A percentile compares a stretch with the other conserved stretches of the same genome.
phyloP scores from a whole-genome alignment of 2,329 filamentous ascomycete species.

The Laburnicola sp. region DNA sequence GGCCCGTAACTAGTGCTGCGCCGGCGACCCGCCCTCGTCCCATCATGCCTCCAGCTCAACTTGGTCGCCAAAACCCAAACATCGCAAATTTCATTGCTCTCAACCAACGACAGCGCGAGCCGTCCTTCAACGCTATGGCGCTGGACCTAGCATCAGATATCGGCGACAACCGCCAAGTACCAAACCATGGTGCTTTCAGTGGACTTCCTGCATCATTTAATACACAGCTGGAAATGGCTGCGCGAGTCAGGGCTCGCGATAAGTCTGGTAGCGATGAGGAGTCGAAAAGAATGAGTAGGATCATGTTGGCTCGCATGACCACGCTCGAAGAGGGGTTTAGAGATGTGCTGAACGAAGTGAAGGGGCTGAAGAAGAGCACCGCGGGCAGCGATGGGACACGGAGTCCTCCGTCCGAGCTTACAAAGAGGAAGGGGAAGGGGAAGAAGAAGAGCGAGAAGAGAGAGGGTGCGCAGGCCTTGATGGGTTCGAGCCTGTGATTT shows the following conservation, averaged over 20 bases:
- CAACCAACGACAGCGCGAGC: conserved; percentile 52
- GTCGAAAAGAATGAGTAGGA: conserved; percentile 59
- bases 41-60: conserved; percentile 53
- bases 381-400: conserved; percentile 35
- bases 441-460: conserved; percentile 34
- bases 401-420: conserved; percentile 31
- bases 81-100: conserved; percentile 58
- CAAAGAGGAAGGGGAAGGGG: conserved; percentile 34
- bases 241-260: conserved; percentile 27
- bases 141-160: conserved; percentile 75
- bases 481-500: conserved; percentile 34
- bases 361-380: conserved; percentile 58
- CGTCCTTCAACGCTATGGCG: conserved; percentile 65
- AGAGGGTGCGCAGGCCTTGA: conserved; percentile 23
- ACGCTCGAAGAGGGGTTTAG: conserved; percentile 88
- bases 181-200: conserved; percentile 63
- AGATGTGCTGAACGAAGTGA: conserved; percentile 81
- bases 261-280: conserved; percentile 36
- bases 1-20: conserved; percentile 32
- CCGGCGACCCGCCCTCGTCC: conserved; percentile 35
- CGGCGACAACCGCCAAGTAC: conserved; percentile 62
- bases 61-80: conserved; percentile 61
- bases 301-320: conserved; percentile 89
- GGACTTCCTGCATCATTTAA: conserved; percentile 75
- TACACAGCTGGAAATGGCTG: conserved; percentile 60